Conservation (phyloP, 2,329 filamentous ascomycete genomes). For the Talaromyces verruculosus region DNA sequence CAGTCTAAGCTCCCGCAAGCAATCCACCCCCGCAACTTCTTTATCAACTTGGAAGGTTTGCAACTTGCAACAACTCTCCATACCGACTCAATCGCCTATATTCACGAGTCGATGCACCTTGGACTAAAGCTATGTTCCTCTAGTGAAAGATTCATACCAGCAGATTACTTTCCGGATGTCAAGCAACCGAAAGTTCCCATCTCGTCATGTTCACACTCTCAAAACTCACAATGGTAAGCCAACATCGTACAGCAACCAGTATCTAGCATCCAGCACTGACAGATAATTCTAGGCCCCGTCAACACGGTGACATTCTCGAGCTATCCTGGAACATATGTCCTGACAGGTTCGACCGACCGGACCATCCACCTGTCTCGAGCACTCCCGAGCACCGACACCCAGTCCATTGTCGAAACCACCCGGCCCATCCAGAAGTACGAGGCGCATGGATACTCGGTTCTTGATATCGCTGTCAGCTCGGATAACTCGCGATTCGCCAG, state of each 20-base stretch:
- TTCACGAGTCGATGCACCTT: not conserved
- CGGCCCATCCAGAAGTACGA: constrained; percentile 81
- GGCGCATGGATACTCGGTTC: constrained; percentile 88
- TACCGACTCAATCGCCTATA: not conserved
- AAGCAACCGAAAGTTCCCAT: constrained; percentile 38
- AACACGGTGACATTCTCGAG: constrained; percentile 73
- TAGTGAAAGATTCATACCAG: not conserved
- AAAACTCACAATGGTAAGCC: constrained; percentile 46
- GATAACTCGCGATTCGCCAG: constrained; percentile 85
- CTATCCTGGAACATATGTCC: constrained; percentile 71
- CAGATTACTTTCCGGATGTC: constrained; percentile 27
- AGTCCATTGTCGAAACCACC: constrained; percentile 35
- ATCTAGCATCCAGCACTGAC: not conserved
- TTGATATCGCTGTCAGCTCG: constrained; percentile 69
- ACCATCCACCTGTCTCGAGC: constrained; percentile 80
- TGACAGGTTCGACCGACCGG: constrained; percentile 84
- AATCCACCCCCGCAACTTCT: constrained; percentile 3
- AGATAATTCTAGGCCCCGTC: constrained; percentile 58
- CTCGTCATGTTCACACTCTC: constrained; percentile 43
- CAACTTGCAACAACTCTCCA: not conserved
- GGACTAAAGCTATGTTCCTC: not conserved
- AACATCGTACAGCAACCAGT: not conserved
- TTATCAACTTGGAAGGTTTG: not conserved
- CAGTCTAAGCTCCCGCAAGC: constrained; percentile 11
- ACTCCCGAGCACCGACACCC: constrained; percentile 40